Evolutionary conservation across 2,329 filamentous ascomycete species (phyloP).

Genomic region (Aspergillus intermedius): DNA sequence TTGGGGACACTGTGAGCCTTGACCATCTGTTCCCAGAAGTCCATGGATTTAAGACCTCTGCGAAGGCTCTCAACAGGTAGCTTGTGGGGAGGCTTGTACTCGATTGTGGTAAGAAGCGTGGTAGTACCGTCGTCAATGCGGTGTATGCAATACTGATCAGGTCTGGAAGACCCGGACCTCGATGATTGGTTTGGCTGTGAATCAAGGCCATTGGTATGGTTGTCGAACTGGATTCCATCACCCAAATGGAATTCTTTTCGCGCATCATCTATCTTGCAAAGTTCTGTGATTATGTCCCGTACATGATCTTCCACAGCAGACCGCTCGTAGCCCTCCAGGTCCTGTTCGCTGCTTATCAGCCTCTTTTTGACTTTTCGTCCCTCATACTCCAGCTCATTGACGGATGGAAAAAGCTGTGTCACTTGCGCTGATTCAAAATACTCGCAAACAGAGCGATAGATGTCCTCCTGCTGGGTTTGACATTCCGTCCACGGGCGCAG

Average conservation of each 20-base stretch:
- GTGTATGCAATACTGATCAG: constrained; percentile 19
- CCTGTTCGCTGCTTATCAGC: constrained; percentile 12
- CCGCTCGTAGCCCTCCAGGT: constrained; percentile 14
- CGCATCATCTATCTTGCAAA: constrained; percentile 16
- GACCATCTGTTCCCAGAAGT: constrained; percentile 15
- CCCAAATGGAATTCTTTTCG: constrained; percentile 13
- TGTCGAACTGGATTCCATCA: constrained; percentile 15
- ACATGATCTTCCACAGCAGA: constrained; percentile 19
- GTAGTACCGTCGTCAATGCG: constrained; percentile 9
- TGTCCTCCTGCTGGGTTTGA: constrained; percentile 8
- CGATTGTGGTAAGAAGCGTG: constrained; percentile 11
- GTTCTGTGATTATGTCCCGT: constrained; percentile 14
- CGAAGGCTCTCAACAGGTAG: constrained; percentile 11
- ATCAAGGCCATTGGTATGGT: constrained; percentile 14
- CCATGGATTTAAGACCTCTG: constrained; percentile 11
- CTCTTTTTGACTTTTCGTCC: constrained; percentile 3
- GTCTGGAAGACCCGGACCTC: constrained; percentile 6
- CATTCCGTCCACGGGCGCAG: constrained; percentile 17
- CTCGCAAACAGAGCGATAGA: constrained; percentile 14
- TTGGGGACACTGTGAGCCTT: constrained; percentile 8
- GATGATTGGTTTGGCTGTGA: constrained; percentile 1
- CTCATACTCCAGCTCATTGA: constrained; percentile 7
- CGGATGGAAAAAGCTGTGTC: constrained; percentile 6
- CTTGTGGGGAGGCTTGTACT: constrained; percentile 18
- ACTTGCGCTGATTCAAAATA: too few relatives aligned